Evolutionary conservation across 495 filamentous ascomycete species (phyloP), one percentile per base, ranked within the genome.

Genomic region (Hyaloscypha bicolor): DNA sequence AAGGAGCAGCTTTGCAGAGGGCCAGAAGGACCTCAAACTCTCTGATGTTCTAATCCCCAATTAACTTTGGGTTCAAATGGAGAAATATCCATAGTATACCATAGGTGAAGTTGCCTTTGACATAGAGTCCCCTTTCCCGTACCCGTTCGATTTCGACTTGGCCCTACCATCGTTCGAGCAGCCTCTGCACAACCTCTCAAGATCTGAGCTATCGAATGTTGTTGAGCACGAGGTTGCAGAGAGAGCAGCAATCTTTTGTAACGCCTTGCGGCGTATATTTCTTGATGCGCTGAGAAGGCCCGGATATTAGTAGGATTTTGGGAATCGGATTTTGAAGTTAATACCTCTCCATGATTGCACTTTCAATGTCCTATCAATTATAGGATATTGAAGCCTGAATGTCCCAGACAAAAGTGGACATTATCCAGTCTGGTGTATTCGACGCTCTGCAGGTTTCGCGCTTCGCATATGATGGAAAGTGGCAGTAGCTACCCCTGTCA

Each of bases 1-100:
- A 80, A 21, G 92, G 88, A 9, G 93, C 91, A 31, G 95, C 91
- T 78, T 91, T 93, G 78, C 94, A 96, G 29, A 99, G 83, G 35
- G 94, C 92, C 22, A 98, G 79, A 31, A 98, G 82, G 48, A 94
- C 89, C 75, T 98, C 93, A 66, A 96, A 87, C 81, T 99, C 95
- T 62, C 91, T 87, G 60, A 93, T 85, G 11, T 79, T 84, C 84
- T 87, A 71, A 29, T 66, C 21, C 19, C 25, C 29, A 31, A 64
- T 74, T 57, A 69, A 62, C 32, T 22, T 51, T 32, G 4, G 14
- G 19, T 32, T 35, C 29, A 12, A 11, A 16, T 33, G 12, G 55
- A 51, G 58, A 48, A 6, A 42, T 37, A n/a, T 16, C 25, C 1
- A 2, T 21, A 0, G 33, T 55, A 63, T 79, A 86, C 84, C 84